Evolutionary conservation across 2,329 filamentous ascomycete genomes (phyloP), one percentile per base, ranked within the genome.

Genomic region (Knufia petricola): DNA sequence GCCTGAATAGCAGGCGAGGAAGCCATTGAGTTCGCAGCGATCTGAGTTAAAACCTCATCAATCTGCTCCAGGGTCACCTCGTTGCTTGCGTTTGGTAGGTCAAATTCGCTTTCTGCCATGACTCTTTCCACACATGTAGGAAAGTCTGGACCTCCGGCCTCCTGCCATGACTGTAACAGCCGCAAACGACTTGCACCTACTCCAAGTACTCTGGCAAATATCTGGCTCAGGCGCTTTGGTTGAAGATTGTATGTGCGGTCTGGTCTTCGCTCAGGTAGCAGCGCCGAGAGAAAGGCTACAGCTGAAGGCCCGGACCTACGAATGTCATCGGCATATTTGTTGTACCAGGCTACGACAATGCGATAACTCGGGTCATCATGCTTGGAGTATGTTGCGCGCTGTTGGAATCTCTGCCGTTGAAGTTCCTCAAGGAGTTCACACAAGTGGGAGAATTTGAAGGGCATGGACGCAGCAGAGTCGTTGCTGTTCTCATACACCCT

Each of bases 171-270:
- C 28, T 77, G 68, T 9, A 95, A 71, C 38, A 85, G 75, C 12
- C 68, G 66, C 23, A 75, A 70, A 12, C 85, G 76, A 2, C 75
- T 78, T 2, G 69, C 66, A 1, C 83, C 80, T 20, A 94, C 72
- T 3, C 74, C 65, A n/a, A 90, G 70, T 17, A 78, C 77, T 26
- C 81, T 76, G 2, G 74, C 77, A 13, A 95, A 72, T n/a, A 86
- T 76, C 45, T 74, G 78, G 49, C 81, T 77, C 0, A 95, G 70
- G 0, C 69, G 72, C 4, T 58, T 60, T 24, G 77, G 69, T 59
- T 85, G 78, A 1, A 94, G 71, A 31, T 73, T 76, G 61, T 89
- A 94, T 1, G 90, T 84, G 23, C 87, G 77, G 60, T 94, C 87
- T 2, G 79, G 81, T 46, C 87, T 75, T 55, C 76, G 81, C 53